Base-by-base conservation (phyloP, 2,329 filamentous ascomycete species). In the Macrophomina phaseolina region DNA sequence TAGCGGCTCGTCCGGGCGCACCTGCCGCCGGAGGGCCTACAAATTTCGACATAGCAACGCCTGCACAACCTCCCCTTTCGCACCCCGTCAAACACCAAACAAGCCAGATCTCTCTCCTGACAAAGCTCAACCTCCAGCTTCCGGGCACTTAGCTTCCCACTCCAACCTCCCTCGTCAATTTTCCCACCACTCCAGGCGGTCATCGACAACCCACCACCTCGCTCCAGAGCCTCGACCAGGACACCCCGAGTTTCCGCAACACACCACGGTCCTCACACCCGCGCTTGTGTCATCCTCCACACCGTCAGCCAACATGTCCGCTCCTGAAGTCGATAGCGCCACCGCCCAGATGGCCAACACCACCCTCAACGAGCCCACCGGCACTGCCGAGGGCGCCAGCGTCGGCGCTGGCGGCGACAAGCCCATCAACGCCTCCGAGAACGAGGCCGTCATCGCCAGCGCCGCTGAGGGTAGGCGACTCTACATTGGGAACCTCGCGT, bases 401-500 rank as follows among this genome's bases (percentile, higher is more conserved):
- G 74, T 78, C 66, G 80, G 78, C 73, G 78, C 80, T 72, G 81
- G 79, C 77, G 80, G 80, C 75, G 80, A 81, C 75, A 90, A 91
- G 85, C 88, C 89, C 79, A 87, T 87, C 82, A 87, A 91, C 83
- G 84, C 87, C 78, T 86, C 90, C 77, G 87, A 91, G 84, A 91
- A 92, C 80, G 93, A 97, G 82, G 93, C 94, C 82, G 93, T 95
- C 80, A 90, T 95, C 82, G 93, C 93, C 84, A 97, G 93, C 86
- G 95, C 95, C 83, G 94, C 94, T 83, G 95, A 99, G 88, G 94
- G 95, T 83, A 93, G 95, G 87, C 93, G 95, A 86, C 91, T 99
- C 78, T 99, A 99, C 87, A 98, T 99, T 87, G 95, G 95, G 87
- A 99, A 99, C 88, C 92, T 99, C 89, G 95, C 95, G 79, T 99